These are phyloP conservation scores for Pythium biforme DNA, from an alignment of 352 stramenopile genomes.

Conservation along the genomic window DNA sequence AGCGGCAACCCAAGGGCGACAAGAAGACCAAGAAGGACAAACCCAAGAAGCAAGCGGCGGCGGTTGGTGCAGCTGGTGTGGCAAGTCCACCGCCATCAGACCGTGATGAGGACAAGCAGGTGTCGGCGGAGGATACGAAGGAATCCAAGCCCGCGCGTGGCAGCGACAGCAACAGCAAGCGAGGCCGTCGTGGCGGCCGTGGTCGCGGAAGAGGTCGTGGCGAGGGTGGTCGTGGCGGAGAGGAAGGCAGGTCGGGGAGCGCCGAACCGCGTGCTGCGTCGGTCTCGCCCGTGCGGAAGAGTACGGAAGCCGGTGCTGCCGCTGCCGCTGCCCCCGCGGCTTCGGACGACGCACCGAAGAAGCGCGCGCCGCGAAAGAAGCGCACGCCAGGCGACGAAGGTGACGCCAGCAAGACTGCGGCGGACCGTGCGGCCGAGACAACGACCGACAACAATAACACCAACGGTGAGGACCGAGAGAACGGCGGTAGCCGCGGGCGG, in stretches of 20 bases:
- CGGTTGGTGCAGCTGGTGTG: not conserved
- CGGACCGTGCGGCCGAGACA: conserved; percentile 17
- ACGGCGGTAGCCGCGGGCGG: conserved; percentile 11
- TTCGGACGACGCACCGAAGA: conserved; percentile 15
- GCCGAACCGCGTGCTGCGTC: not conserved
- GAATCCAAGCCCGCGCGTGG: conserved; percentile 15
- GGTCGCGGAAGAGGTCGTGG: conserved; percentile 16
- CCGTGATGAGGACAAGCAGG: conserved; percentile 28
- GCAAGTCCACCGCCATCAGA: conserved; percentile 1
- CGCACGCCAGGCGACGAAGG: not conserved
- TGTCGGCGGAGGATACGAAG: conserved; percentile 26
- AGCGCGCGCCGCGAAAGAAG: conserved; percentile 11
- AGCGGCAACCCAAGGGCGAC: conserved; percentile 18
- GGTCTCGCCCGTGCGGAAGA: not conserved
- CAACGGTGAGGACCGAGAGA: not conserved
- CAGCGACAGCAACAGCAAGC: conserved; percentile 14
- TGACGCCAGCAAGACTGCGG: conserved; percentile 3
- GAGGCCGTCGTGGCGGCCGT: conserved; percentile 20
- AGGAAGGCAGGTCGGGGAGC: not conserved
- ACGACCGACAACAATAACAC: not conserved
- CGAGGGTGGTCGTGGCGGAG: not conserved
- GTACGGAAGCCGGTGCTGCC: not conserved
- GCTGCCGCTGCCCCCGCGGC: no score
- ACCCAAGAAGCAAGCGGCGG: conserved; percentile 15
- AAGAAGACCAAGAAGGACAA: conserved; percentile 32